A percentile compares a stretch with the other conserved stretches of the same genome.
phyloP scores from a whole-genome alignment of 2,329 filamentous ascomycete genomes.

The Tolypocladium endophyticum region DNA sequence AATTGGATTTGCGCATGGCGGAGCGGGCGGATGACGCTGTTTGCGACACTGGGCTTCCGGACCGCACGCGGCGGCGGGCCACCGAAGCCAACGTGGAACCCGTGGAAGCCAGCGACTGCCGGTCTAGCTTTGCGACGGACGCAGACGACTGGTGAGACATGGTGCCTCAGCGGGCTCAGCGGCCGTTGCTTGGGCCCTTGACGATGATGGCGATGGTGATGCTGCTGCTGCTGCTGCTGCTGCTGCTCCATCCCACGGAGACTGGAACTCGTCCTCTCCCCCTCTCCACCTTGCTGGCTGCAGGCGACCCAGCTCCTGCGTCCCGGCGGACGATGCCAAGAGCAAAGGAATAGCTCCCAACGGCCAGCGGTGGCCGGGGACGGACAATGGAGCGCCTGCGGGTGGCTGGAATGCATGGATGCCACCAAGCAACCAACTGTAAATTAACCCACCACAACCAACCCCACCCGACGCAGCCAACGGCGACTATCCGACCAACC shows the following conservation, averaged over 20 bases:
- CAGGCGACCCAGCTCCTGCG: not conserved
- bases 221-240: too few species aligned
- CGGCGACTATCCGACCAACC: not conserved
- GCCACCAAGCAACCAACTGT: not conserved
- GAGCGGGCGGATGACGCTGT: not conserved
- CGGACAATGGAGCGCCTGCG: not conserved
- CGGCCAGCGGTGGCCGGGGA: not conserved
- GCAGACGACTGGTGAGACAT: slow-evolving; percentile 10
- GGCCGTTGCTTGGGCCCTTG: too few species aligned
- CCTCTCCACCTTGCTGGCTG: not conserved
- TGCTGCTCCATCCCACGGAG: too few species aligned
- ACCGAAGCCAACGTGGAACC: slow-evolving; percentile 1
- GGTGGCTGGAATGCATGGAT: not conserved
- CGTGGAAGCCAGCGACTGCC: not conserved
- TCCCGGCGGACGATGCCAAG: too few species aligned
- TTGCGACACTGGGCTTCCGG: not conserved
- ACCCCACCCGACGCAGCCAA: not conserved
- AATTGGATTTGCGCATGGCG: not conserved
- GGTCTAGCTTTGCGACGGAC: slow-evolving; percentile 10
- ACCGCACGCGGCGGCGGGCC: not conserved
- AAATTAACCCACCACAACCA: not conserved
- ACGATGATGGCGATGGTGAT: too few species aligned
- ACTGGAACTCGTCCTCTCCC: not conserved
- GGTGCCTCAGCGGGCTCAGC: not conserved
- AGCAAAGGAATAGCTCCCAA: not conserved